Evolutionary conservation across 1,284 basidiomycete genomes (phyloP), one percentile per base, ranked within the genome.

Genomic region (Cryptococcus sp.): DNA sequence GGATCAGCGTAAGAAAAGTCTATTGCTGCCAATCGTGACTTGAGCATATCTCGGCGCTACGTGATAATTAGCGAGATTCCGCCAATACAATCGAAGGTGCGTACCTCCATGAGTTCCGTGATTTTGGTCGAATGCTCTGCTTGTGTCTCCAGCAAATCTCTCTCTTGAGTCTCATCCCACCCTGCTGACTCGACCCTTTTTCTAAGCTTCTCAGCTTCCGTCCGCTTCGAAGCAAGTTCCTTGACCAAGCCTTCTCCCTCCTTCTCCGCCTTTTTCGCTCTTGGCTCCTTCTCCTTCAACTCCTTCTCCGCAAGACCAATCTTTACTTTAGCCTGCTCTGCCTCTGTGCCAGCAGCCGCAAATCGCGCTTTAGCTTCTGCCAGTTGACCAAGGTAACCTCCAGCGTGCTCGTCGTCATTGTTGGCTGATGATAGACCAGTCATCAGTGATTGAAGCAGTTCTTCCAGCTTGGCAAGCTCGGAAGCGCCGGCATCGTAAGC

Each of bases 331-430:
- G 84, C 85, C 73, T 96, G 93, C 72, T 96, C 88, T 57, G 92
- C 89, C 70, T 95, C 93, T 0, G 93, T 88, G 6, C 84, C 81
- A 0, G 88, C 88, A 47, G 90, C 87, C 0, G 91, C 86, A 1
- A 89, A 81, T 10, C 87, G 85, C 1, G 86, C 85, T 64, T 87
- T 87, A 0, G 93, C 91, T n/a, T 91, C 88, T 2, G 93, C 91
- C 25, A 99, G 85, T 74, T 97, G 93, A 27, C 94, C 96, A 86
- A 98, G 89, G 78, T 97, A 99, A 0, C 94, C 94, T 11, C 94
- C 93, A 10, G 92, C 89, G 5, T 67, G 69, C 39, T 77, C 75
- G 4, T 86, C 84, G 42, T 81, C 80, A 17, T 82, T 83, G 41
- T 83, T 84, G 7, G 86, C 86, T 1, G 84, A 83, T 0, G 90